These are phyloP conservation scores for Powellomyces hirtus DNA, from an alignment of 192 early-diverging fungal species.

Conservation along the genomic window DNA sequence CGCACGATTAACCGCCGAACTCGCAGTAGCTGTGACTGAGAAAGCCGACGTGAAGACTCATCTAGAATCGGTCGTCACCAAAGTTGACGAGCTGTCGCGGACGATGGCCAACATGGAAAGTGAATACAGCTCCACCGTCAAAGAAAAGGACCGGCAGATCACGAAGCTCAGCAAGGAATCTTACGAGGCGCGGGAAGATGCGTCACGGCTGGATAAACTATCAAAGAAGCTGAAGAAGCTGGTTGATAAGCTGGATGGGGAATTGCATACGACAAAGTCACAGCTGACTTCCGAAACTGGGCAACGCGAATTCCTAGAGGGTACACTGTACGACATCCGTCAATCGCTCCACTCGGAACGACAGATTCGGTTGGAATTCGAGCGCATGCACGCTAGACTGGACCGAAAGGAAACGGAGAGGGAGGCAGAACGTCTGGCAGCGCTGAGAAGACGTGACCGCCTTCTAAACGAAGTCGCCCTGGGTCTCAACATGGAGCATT, in stretches of 20 bases:
- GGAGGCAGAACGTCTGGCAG: constrained; percentile 32
- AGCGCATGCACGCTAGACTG: constrained; percentile 40
- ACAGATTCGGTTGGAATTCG: constrained; percentile 45
- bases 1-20: constrained; percentile 12
- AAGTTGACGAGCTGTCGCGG: constrained; percentile 38
- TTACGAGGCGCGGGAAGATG: constrained; percentile 34
- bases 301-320: constrained; percentile 45
- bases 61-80: constrained; percentile 38
- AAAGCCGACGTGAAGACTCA: constrained; percentile 38
- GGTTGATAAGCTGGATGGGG: constrained; percentile 36
- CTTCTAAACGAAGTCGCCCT: constrained; percentile 38
- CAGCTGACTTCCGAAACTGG: constrained; percentile 33
- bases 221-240: constrained; percentile 27
- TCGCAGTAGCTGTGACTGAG: constrained; percentile 13
- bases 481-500: constrained; percentile 32
- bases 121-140: constrained; percentile 33
- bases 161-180: constrained; percentile 29
- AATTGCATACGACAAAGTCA: constrained; percentile 31
- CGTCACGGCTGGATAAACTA: constrained; percentile 24
- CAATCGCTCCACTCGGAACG: constrained; percentile 38
- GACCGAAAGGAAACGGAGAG: constrained; percentile 33
- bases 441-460: constrained; percentile 37
- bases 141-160: constrained; percentile 40
- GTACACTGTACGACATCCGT: constrained; percentile 41
- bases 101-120: constrained; percentile 32